Evolutionary conservation across 2,329 filamentous ascomycete genomes (phyloP), one percentile per base, ranked within the genome.

Genomic region (Calonectria pteridis): DNA sequence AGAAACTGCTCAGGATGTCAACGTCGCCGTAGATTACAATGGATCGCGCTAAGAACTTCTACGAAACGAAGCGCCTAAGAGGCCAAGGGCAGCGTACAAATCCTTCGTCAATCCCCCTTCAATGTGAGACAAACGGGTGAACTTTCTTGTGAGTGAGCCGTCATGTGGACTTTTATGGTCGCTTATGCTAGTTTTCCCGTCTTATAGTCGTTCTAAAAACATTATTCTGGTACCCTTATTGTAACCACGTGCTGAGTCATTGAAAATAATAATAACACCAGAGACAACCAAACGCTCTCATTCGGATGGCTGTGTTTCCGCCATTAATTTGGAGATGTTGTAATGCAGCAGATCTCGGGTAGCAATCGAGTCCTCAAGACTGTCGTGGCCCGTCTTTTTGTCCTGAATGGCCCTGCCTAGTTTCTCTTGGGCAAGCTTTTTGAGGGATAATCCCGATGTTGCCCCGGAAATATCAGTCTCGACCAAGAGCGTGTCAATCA

Each of bases 321-420:
- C n/a, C 18, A 23, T 3, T 18, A 23, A 37, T 64, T 67, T 66
- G 3, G 53, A 1, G n/a, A 75, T 6, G 35, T 76, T 73, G 67
- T 72, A 74, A 55, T 76, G 68, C 9, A 76, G 50, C 1, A 76
- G 1, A 9, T 76, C 73, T 33, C 75, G 35, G 1, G 75, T 76
- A 0, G 75, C 73, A 14, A 74, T 65, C 2, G 73, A 74, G n/a
- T 76, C 75, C 28, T 76, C 75, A 3, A 75, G 46, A 6, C 75
- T 74, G 14, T 76, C 75, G 1, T 76, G 75, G 0, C 71, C 75
- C 7, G 14, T 74, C 2, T 69, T 68, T 1, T 37, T 20, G 40
- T 51, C 6, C 35, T 75, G 73, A 0, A 76, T 76, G 0, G 0
- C 13, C 14, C 62, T 59, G 0, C 64, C 35, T 2, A 76, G 23